phyloP scores from a whole-genome alignment of 2,329 filamentous ascomycete genomes.

The Neonectria punicea region DNA sequence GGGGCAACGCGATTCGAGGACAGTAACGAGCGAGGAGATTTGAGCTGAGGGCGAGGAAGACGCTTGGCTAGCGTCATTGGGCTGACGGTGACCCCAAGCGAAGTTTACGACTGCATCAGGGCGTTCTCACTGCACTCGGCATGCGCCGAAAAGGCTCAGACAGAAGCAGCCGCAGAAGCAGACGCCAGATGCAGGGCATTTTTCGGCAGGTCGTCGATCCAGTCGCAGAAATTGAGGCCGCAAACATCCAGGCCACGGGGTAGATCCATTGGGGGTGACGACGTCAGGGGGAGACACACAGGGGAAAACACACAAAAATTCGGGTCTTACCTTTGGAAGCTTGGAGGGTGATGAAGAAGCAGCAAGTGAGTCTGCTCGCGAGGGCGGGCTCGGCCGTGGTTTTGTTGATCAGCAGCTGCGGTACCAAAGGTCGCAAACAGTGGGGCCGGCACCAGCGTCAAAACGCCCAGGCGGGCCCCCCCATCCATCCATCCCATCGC shows the following conservation, averaged over 20 bases:
- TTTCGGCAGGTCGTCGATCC: slow-evolving; percentile 4
- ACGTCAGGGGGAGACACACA: slow-evolving; percentile 2
- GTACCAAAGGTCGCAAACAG: slow-evolving; percentile 42
- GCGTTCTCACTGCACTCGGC: not conserved
- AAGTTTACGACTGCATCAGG: slow-evolving; percentile 17
- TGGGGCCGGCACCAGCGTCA: slow-evolving; percentile 40
- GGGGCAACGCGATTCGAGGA: slow-evolving; percentile 22
- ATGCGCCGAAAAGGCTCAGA: not conserved
- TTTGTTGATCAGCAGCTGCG: slow-evolving; percentile 45
- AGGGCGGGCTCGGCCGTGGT: slow-evolving; percentile 44
- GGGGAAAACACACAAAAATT: slow-evolving; percentile 8
- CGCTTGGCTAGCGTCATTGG: slow-evolving; percentile 32
- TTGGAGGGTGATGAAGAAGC: slow-evolving; percentile 47
- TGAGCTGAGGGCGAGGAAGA: slow-evolving; percentile 12
- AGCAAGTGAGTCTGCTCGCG: slow-evolving; percentile 39
- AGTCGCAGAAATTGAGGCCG: slow-evolving; percentile 8
- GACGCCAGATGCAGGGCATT: not conserved
- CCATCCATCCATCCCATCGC: not conserved
- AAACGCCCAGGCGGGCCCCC: not conserved
- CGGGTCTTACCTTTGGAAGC: slow-evolving; percentile 40
- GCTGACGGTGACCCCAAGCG: slow-evolving; percentile 11
- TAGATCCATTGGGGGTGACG: slow-evolving; percentile 6
- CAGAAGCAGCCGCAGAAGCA: not conserved
- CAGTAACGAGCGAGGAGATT: slow-evolving; percentile 24
- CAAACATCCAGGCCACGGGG: not conserved